Evolutionary conservation across 345 rosid species (phyloP).

Genomic region (Hirschfeldia incana): DNA sequence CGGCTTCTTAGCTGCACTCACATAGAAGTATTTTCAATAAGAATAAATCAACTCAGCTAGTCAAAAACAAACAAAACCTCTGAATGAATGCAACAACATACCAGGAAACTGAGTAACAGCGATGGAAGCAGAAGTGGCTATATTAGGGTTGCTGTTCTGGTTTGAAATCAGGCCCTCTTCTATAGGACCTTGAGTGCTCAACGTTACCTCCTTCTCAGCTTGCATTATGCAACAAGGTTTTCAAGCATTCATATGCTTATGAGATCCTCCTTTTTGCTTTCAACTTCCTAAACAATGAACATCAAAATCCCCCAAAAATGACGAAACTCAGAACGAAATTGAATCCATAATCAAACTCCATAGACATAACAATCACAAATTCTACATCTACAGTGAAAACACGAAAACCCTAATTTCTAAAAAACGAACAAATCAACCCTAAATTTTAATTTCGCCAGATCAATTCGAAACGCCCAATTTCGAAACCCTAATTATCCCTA

Average conservation of each 20-base stretch:
- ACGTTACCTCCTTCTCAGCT: slow-evolving; percentile 23
- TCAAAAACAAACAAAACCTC: slow-evolving; percentile 9
- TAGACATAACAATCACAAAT: neutral
- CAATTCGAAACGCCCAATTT: slow-evolving; percentile 24
- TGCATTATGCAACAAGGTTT: slow-evolving; percentile 31
- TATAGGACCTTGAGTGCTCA: slow-evolving; percentile 30
- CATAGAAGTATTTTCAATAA: neutral
- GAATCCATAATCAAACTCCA: neutral
- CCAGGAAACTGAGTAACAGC: slow-evolving; percentile 57
- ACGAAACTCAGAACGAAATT: neutral
- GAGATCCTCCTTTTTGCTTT: neutral
- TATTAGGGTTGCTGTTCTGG: slow-evolving; percentile 48
- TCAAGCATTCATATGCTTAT: slow-evolving; percentile 26
- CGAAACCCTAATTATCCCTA: slow-evolving; percentile 26
- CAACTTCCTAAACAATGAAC: neutral
- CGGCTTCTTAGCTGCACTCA: slow-evolving; percentile 67
- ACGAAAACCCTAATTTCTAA: slow-evolving; percentile 21
- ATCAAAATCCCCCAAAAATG: neutral
- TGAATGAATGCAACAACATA: slow-evolving; percentile 42
- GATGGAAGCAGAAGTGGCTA: slow-evolving; percentile 44
- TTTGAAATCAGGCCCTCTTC: slow-evolving; percentile 29
- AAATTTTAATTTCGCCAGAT: slow-evolving; percentile 18
- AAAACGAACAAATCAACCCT: slow-evolving; percentile 27
- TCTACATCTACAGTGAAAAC: neutral
- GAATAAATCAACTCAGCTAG: neutral